Evolutionary conservation across 305 asterid genomes (phyloP).

Genomic region (Solanum hybrid): DNA sequence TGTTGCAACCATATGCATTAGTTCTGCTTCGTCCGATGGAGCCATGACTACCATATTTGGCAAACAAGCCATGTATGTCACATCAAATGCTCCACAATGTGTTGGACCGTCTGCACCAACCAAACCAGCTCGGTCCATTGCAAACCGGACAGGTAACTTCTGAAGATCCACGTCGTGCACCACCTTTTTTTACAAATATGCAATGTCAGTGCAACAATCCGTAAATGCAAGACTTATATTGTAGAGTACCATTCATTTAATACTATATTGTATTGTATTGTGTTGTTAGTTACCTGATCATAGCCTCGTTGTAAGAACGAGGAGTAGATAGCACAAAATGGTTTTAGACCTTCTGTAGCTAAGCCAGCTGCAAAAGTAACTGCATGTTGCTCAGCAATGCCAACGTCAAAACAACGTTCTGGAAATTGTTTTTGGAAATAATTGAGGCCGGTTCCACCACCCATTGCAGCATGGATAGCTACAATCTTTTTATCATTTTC

Average conservation of each 20-base stretch:
- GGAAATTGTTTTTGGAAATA: slow-evolving; percentile 59
- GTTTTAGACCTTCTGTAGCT: slow-evolving; percentile 74
- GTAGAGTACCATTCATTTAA: background rate
- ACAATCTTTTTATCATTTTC: slow-evolving; percentile 49
- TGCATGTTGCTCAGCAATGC: slow-evolving; percentile 84
- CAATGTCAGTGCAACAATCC: background rate
- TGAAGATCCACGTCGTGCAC: slow-evolving; percentile 86
- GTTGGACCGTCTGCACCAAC: slow-evolving; percentile 89
- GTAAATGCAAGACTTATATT: background rate
- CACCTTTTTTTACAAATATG: slow-evolving; percentile 28
- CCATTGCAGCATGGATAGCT: slow-evolving; percentile 85
- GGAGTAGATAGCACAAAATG: slow-evolving; percentile 77
- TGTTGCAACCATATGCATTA: slow-evolving; percentile 80
- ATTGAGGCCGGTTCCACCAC: slow-evolving; percentile 75
- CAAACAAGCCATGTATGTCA: slow-evolving; percentile 70
- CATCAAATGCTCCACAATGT: slow-evolving; percentile 78
- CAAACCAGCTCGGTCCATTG: slow-evolving; percentile 78
- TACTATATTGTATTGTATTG: background rate
- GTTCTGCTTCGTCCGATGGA: slow-evolving; percentile 73
- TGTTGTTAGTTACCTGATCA: slow-evolving; percentile 65
- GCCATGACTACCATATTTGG: slow-evolving; percentile 92
- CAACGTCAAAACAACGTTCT: slow-evolving; percentile 64
- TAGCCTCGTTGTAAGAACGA: slow-evolving; percentile 74
- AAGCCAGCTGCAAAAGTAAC: slow-evolving; percentile 83
- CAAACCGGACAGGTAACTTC: slow-evolving; percentile 69